Base-by-base conservation (phyloP, 139 green algal genomes). In the Chlamydomonas eustigma region DNA sequence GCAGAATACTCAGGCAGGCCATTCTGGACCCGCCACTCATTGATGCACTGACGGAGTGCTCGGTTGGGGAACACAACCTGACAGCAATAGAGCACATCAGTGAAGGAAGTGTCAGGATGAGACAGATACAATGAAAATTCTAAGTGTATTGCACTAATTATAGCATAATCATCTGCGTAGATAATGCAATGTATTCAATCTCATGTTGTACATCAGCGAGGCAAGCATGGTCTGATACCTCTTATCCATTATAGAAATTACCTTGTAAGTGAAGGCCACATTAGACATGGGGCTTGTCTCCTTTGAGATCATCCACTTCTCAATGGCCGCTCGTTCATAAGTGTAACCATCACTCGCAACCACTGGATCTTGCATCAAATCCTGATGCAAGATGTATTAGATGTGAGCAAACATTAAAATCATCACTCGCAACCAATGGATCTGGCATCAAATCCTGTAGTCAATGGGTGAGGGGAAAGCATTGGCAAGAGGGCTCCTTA, bases 301-400 rank as follows among this genome's bases (percentile, higher is more conserved):
- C 35, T 50, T 71, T 50, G 72, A 52, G 5, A 30, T 24, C 6
- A 91, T 37, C 89, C 89, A 93, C 50, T 79, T 74, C 52, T 74
- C 34, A 33, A 93, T 93, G 8, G 83, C 86, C 52, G 75, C 73
- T 1, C 78, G 64, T 78, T 93, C 89, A 69, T 93, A 93, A 1
- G 83, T 90, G 82, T 88, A 89, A 2, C 81, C 37, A 30, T 44
- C 37, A 50, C 12, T 2, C 5, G 87, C 85, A 1, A 94, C 52
- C 33, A 95, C 85, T 3, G 91, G 91, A 25, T 95, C 80, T 0
- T 75, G 4, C 87, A 97, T 95, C 0, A 93, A 28, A 33, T 79
- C 75, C 74, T 78, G 74, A 58, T 12, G 44, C 12, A 58, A 4
- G 37, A 3, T 51, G 66, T n/a, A n/a, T n/a, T n/a, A n/a, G n/a